Percentiles rank a stretch among this genome's conserved stretches.
Conservation (phyloP, 2,329 filamentous ascomycete species). For the Lecanicillium sp. region DNA sequence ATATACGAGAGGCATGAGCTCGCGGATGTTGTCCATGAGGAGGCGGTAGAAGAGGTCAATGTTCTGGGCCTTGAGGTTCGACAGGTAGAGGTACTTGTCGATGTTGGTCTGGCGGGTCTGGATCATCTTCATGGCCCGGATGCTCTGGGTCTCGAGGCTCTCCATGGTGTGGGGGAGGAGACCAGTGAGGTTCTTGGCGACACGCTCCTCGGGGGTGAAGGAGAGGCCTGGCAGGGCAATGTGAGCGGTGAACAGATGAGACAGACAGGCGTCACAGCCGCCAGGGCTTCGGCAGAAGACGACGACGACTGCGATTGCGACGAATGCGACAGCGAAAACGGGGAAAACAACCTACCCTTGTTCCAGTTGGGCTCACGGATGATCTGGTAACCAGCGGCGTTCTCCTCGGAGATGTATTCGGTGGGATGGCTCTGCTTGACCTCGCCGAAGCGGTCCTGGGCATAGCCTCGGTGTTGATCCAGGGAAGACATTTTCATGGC, state of each 20-base stretch:
- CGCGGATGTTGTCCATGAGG: conserved; percentile 68
- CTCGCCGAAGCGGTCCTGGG: conserved; percentile 49
- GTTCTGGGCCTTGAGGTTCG: conserved; percentile 67
- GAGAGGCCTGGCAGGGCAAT: conserved; percentile 47
- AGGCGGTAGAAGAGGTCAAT: conserved; percentile 78
- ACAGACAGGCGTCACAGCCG: background rate
- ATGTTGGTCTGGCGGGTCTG: conserved; percentile 61
- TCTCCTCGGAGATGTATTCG: conserved; percentile 45
- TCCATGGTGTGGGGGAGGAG: conserved; percentile 60
- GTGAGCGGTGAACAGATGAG: conserved; percentile 15
- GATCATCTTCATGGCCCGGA: conserved; percentile 68
- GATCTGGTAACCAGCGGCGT: conserved; percentile 55
- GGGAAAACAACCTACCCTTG: conserved; percentile 44
- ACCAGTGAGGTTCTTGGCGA: conserved; percentile 59
- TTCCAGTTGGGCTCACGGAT: conserved; percentile 59
- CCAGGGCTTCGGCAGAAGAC: background rate
- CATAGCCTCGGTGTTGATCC: conserved; percentile 55
- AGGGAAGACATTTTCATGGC: conserved; percentile 55
- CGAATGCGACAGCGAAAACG: background rate
- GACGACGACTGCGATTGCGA: no score
- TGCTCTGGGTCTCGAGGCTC: conserved; percentile 53
- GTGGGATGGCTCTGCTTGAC: conserved; percentile 49
- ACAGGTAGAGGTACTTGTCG: conserved; percentile 81
- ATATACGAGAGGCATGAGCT: conserved; percentile 79
- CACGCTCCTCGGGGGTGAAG: conserved; percentile 58